Evolutionary conservation across 169 alveolate genomes (phyloP).

Genomic region (Fabrea salina): DNA sequence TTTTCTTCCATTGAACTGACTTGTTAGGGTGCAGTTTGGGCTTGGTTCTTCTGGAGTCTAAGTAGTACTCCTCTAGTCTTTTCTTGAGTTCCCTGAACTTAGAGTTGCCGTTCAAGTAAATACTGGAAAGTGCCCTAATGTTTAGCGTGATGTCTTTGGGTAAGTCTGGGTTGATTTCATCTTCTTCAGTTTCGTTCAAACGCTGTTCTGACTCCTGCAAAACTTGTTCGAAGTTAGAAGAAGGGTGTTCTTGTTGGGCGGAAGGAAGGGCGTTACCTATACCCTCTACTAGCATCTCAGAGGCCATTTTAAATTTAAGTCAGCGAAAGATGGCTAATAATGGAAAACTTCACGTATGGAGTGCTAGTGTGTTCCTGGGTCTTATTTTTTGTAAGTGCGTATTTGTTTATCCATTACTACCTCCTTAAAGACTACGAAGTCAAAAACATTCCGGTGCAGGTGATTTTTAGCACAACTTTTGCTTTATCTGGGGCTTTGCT

Average conservation of each 20-base stretch:
- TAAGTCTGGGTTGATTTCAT: neutral
- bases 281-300: too few species aligned
- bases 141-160: conserved; percentile 1
- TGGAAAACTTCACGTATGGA: conserved; percentile 5
- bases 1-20: conserved; percentile 1
- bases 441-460: neutral
- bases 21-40: neutral
- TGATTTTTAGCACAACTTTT: conserved; percentile 8
- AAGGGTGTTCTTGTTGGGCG: too few species aligned
- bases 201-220: neutral
- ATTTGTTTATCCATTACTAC: neutral
- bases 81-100: conserved; percentile 8
- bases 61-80: conserved; percentile 5
- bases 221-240: neutral
- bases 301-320: too few species aligned
- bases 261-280: too few species aligned
- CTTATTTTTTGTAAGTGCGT: neutral
- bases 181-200: neutral
- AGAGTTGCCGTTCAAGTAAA: conserved; percentile 2
- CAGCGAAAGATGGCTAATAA: too few species aligned
- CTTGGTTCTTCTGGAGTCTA: neutral
- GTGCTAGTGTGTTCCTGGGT: neutral
- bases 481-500: neutral
- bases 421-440: conserved; percentile 22
- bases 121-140: neutral